These are phyloP conservation scores for Paecilomyces sp. DNA, from an alignment of 2,329 filamentous ascomycete genomes.

Conservation along the genomic window DNA sequence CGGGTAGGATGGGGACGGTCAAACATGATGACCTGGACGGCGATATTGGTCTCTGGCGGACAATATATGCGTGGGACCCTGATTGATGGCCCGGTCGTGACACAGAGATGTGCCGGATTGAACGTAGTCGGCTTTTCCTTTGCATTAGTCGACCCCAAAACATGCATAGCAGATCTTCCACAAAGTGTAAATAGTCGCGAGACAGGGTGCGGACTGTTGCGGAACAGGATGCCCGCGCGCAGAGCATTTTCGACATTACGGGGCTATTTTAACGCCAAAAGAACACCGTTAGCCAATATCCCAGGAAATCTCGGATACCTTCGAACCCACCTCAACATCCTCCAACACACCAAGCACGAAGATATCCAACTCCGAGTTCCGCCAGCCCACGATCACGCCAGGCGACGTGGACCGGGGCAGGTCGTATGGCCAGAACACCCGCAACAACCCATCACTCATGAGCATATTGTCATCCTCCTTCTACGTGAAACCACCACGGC, in stretches of 20 bases:
- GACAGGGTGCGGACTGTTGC: slow-evolving; percentile 72
- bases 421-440: slow-evolving; percentile 97
- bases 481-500: slow-evolving; percentile 10
- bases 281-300: not conserved
- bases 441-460: slow-evolving; percentile 76
- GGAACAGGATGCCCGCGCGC: slow-evolving; percentile 73
- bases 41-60: slow-evolving; percentile 55
- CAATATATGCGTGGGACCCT: slow-evolving; percentile 68
- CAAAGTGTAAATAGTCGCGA: slow-evolving; percentile 77
- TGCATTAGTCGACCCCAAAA: slow-evolving; percentile 75
- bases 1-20: slow-evolving; percentile 73
- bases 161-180: slow-evolving; percentile 73
- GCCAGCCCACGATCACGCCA: slow-evolving; percentile 90
- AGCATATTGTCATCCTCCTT: slow-evolving; percentile 54
- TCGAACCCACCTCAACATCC: slow-evolving; percentile 69
- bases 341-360: slow-evolving; percentile 86
- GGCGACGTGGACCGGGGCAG: slow-evolving; percentile 63
- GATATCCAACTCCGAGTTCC: slow-evolving; percentile 83
- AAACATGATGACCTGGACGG: slow-evolving; percentile 83
- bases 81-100: slow-evolving; percentile 43
- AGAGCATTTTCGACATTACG: slow-evolving; percentile 83
- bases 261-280: slow-evolving; percentile 40
- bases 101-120: slow-evolving; percentile 65
- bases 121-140: slow-evolving; percentile 41
- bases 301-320: not conserved